Base-by-base conservation (phyloP, 2,329 filamentous ascomycete genomes). In the Purpureocillium lavendulum region DNA sequence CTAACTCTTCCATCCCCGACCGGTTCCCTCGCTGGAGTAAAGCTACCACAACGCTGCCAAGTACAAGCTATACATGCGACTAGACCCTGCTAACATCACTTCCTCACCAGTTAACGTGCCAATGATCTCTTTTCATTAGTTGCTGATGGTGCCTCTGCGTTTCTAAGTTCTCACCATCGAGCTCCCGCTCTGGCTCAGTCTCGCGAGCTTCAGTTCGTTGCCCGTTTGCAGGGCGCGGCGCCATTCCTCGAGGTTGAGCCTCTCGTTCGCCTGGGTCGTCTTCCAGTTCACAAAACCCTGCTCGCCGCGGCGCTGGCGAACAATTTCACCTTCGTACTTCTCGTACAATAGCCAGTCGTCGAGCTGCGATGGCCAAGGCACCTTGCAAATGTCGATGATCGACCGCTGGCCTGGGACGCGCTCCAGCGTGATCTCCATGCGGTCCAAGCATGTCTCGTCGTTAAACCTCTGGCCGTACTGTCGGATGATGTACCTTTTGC, bases 261-360 rank as follows among this genome's bases (percentile, higher is more conserved):
- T 47, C 39, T 60, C 54, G 43, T 57, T 42, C 2, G 54, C 54
- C 42, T 53, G 58, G 39, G 52, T 52, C 21, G 60, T 49, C 34
- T 59, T 65, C 67, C 65, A 70, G 18, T 63, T 59, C 10, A 64
- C 42, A 41, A 66, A 69, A 7, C 48, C 57, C 28, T 56, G 47
- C 12, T 65, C 60, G 1, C 69, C 68, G 12, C 60, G 51, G 4
- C 54, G 49, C 36, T 61, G 47, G 40, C 59, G 61, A 38, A 67
- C 58, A 51, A 60, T 60, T 37, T 65, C 64, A 10, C 58, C 63
- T 50, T 73, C 63, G 24, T 65, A 51, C 45, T 65, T 67, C 46
- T 71, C 60, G 51, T 69, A 77, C 8, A 74, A 48, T 2, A 57
- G 42, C 73, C 71, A 79, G 42, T 79, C 73, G 43, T 79, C 75